Evolutionary conservation across 768 basidiomycete species (phyloP), one percentile per base, ranked within the genome.

Genomic region (Piloderma croceum): DNA sequence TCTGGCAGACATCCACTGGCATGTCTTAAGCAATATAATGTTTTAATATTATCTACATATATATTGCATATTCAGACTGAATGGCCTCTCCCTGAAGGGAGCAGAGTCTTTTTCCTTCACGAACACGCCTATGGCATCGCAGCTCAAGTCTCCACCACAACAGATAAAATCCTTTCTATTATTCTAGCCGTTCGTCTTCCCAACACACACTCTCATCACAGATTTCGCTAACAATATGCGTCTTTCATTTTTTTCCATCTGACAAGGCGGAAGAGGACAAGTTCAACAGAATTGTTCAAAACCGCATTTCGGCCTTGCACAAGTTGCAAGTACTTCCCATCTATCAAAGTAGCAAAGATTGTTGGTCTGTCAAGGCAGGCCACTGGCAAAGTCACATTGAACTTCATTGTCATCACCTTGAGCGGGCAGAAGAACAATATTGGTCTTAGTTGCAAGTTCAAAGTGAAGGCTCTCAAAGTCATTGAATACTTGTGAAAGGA

Each of bases 41-140:
- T n/a, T n/a, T n/a, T n/a, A n/a, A n/a, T n/a, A n/a, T n/a, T n/a
- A n/a, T n/a, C n/a, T n/a, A n/a, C n/a, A n/a, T n/a, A n/a, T n/a
- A n/a, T n/a, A n/a, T n/a, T n/a, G n/a, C n/a, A n/a, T n/a, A n/a
- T n/a, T n/a, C n/a, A n/a, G n/a, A n/a, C n/a, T n/a, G n/a, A n/a
- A n/a, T n/a, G n/a, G n/a, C n/a, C n/a, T n/a, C n/a, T 90, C 64
- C 92, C 93, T 0, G 79, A 78, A 0, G 89, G 86, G 1, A 86
- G 80, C 59, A 89, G 84, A 56, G 87, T 98, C 21, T 96, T 99
- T 65, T 98, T 97, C 79, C 73, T 98, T 6, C 93, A 94, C 12
- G 84, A 89, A 54, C 83, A 90, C 57, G 90, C 88, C 0, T 99
- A 94, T 55, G 96, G 96, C n/a, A 82, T 89, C 3, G 90, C 94